These are phyloP conservation scores for Sugiyamaella sp. DNA, from an alignment of 1,139 yeast genomes.

Conservation along the genomic window DNA sequence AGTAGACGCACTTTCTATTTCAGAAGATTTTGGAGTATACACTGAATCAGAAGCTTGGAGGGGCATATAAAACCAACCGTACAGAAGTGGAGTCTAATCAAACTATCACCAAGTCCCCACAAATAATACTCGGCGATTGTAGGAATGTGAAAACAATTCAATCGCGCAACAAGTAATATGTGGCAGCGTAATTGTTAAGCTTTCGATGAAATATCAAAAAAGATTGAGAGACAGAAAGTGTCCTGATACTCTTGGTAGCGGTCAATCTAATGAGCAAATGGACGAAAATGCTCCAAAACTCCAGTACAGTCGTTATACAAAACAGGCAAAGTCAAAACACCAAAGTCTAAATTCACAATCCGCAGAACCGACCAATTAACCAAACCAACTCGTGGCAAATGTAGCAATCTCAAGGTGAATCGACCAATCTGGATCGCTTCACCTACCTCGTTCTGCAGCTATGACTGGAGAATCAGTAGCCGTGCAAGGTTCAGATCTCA, in stretches of 20 bases:
- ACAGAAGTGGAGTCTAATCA: neutral
- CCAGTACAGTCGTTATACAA: no score
- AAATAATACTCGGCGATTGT: neutral
- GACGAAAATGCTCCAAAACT: no score
- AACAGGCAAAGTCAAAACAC: no score
- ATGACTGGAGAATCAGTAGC: neutral
- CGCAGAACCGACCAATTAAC: neutral
- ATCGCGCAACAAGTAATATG: no score
- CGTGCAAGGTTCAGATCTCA: no score
- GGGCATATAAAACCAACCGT: constrained; percentile 7
- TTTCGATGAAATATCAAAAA: no score
- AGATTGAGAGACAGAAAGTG: neutral
- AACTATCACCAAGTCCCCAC: neutral
- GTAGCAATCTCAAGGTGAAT: neutral
- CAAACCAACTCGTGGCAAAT: neutral
- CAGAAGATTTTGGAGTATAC: constrained; percentile 5
- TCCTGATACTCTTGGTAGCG: neutral
- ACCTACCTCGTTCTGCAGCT: neutral
- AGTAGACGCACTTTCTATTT: constrained; percentile 2
- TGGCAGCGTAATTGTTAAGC: no score
- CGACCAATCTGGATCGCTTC: neutral
- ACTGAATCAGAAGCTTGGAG: constrained; percentile 5
- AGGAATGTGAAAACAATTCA: no score
- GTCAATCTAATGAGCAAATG: no score
- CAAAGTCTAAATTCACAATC: neutral